A percentile compares a stretch with the other conserved stretches of the same genome.
Evolutionary conservation across 2,329 filamentous ascomycete genomes (phyloP).

Genomic region (Colletotrichum phormii): DNA sequence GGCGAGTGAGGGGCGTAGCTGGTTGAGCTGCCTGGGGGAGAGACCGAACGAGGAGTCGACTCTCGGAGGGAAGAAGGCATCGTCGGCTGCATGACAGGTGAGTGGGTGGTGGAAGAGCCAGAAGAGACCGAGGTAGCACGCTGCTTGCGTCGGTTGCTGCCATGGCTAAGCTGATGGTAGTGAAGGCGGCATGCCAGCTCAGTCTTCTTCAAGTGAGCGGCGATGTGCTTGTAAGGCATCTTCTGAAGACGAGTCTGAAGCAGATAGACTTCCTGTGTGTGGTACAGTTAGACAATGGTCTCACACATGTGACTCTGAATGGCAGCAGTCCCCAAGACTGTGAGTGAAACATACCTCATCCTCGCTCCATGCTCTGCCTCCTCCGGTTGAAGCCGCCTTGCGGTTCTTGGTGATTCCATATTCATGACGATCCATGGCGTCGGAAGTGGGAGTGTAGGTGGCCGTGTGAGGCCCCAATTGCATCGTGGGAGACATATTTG

Average conservation of each 20-base stretch:
- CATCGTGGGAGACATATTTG: constrained; percentile 63
- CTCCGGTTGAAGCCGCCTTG: constrained; percentile 77
- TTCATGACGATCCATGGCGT: constrained; percentile 68
- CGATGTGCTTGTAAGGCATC: constrained; percentile 93
- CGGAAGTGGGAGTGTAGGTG: constrained; percentile 63
- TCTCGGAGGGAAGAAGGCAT: constrained; percentile 64
- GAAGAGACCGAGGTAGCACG: constrained; percentile 78
- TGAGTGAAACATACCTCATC: constrained; percentile 72
- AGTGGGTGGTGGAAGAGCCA: constrained; percentile 67
- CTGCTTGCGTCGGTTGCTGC: constrained; percentile 80
- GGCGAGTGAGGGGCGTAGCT: constrained; percentile 60
- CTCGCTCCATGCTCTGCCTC: constrained; percentile 86
- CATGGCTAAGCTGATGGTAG: constrained; percentile 87
- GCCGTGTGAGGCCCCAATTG: constrained; percentile 57
- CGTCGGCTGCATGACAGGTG: constrained; percentile 60
- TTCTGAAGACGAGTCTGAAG: constrained; percentile 87
- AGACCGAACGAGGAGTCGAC: constrained; percentile 58
- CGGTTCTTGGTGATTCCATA: constrained; percentile 73
- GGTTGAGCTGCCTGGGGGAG: constrained; percentile 58
- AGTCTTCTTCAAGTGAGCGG: constrained; percentile 86
- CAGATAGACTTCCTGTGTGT: constrained; percentile 82
- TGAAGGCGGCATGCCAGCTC: constrained; percentile 89
- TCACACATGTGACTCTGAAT: background rate
- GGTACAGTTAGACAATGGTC: constrained; percentile 9
- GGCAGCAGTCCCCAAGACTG: background rate